Evolutionary conservation across 2,329 filamentous ascomycete species (phyloP).

Genomic region (Epichloe gansuensis): DNA sequence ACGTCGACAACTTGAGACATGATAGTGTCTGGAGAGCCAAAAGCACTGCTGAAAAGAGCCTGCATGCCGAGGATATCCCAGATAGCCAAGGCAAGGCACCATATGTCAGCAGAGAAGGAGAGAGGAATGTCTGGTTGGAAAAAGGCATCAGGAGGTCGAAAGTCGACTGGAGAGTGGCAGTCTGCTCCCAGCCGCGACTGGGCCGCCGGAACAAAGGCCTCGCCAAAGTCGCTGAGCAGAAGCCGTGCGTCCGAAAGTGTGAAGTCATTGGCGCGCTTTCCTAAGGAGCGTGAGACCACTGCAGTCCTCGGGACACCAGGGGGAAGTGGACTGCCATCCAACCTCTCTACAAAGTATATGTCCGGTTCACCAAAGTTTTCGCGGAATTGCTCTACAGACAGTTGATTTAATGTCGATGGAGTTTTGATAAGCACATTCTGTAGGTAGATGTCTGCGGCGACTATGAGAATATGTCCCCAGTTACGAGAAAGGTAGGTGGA

Average conservation of each 20-base stretch:
- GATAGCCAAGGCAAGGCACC: slow-evolving; percentile 24
- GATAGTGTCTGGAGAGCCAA: not conserved
- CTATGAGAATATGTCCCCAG: too few relatives aligned
- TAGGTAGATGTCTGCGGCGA: too few relatives aligned
- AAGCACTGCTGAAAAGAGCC: slow-evolving; percentile 3
- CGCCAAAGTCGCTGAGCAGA: slow-evolving; percentile 22
- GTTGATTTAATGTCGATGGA: too few relatives aligned
- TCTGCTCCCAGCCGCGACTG: slow-evolving; percentile 8
- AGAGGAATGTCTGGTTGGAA: slow-evolving; percentile 22
- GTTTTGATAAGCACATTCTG: too few relatives aligned
- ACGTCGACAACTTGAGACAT: slow-evolving; percentile 3
- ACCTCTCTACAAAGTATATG: slow-evolving; percentile 9
- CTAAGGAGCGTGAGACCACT: slow-evolving; percentile 22
- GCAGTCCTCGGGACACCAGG: slow-evolving; percentile 17
- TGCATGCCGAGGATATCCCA: slow-evolving; percentile 18
- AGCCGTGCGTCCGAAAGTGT: slow-evolving; percentile 11
- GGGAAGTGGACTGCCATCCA: slow-evolving; percentile 10
- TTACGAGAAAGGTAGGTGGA: too few relatives aligned
- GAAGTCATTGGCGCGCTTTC: slow-evolving; percentile 17
- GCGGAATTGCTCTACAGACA: too few relatives aligned
- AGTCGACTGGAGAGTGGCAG: slow-evolving; percentile 18
- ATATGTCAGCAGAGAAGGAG: slow-evolving; percentile 24
- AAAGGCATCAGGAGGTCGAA: slow-evolving; percentile 20
- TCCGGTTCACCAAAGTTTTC: too few relatives aligned
- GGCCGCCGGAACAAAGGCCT: slow-evolving; percentile 17